These are phyloP conservation scores for Mytilinidion resinicola DNA, from an alignment of 495 filamentous ascomycete genomes.

Conservation along the genomic window DNA sequence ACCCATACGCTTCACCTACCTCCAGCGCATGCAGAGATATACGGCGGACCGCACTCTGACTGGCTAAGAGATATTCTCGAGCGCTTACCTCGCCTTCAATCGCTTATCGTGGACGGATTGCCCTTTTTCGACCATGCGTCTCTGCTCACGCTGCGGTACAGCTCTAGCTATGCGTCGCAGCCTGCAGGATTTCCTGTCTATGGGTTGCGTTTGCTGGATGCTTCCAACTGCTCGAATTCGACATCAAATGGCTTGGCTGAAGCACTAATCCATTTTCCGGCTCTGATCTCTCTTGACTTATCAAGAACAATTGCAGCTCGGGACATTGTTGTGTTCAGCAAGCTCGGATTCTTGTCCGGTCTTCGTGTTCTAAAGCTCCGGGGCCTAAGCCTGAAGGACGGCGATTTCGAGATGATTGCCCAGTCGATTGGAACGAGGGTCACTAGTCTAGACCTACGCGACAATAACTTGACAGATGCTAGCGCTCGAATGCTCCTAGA, in stretches of 20 bases:
- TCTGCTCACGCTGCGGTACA: slow-evolving; percentile 45
- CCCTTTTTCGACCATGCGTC: slow-evolving; percentile 61
- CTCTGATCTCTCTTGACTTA: slow-evolving; percentile 54
- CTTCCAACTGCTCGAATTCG: slow-evolving; percentile 52
- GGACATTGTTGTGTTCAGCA: slow-evolving; percentile 45
- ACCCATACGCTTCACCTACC: slow-evolving; percentile 64
- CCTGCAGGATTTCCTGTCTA: slow-evolving; percentile 23
- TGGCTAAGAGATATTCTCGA: slow-evolving; percentile 60
- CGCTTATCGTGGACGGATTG: slow-evolving; percentile 53
- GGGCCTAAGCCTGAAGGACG: slow-evolving; percentile 51
- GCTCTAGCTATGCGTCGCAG: slow-evolving; percentile 12
- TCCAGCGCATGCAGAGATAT: slow-evolving; percentile 59
- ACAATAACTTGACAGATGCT: slow-evolving; percentile 54
- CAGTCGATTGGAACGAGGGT: slow-evolving; percentile 48
- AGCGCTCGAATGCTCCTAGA: slow-evolving; percentile 48
- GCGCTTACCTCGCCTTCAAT: slow-evolving; percentile 54
- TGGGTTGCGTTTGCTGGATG: slow-evolving; percentile 49
- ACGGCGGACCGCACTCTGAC: slow-evolving; percentile 53
- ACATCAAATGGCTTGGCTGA: slow-evolving; percentile 49
- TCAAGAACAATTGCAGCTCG: slow-evolving; percentile 53
- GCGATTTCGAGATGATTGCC: slow-evolving; percentile 49
- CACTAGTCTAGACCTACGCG: slow-evolving; percentile 53
- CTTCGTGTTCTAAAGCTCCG: slow-evolving; percentile 56
- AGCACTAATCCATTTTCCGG: slow-evolving; percentile 48
- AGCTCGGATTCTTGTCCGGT: slow-evolving; percentile 37